These are phyloP conservation scores for Hypomontagnella submonticulosa DNA, from an alignment of 495 filamentous ascomycete species.

Conservation along the genomic window DNA sequence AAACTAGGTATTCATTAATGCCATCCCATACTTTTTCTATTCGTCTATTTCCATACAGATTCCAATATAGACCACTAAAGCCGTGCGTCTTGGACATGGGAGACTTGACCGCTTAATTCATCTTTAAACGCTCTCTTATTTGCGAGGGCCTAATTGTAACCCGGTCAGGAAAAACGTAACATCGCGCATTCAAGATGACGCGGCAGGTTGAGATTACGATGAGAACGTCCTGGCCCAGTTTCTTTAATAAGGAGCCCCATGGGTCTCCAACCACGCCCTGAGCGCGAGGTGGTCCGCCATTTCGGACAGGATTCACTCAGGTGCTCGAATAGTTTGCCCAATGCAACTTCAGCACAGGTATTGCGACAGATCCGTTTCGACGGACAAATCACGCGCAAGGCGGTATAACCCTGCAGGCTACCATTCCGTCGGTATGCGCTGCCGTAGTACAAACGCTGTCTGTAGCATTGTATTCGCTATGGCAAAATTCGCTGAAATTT, in stretches of 20 bases:
- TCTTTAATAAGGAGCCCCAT: background rate
- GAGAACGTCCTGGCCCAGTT: conserved; percentile 12
- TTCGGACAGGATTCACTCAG: background rate
- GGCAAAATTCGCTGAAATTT: background rate
- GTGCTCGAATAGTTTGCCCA: conserved; percentile 2
- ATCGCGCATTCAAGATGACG: conserved; percentile 34
- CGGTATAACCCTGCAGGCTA: conserved; percentile 1
- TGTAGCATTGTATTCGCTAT: background rate
- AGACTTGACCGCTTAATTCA: conserved; percentile 8
- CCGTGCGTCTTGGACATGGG: conserved; percentile 2
- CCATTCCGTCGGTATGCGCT: conserved; percentile 18
- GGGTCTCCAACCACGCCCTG: background rate
- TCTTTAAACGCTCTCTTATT: background rate
- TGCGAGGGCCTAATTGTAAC: conserved; percentile 22
- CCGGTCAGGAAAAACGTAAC: conserved; percentile 20
- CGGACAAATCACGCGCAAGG: conserved; percentile 12
- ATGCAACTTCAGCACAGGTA: conserved; percentile 8
- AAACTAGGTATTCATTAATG: background rate
- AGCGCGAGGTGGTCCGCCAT: conserved; percentile 3
- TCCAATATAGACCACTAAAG: background rate
- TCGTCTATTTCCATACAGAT: too few relatives aligned
- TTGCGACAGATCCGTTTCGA: conserved; percentile 3
- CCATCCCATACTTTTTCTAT: too few relatives aligned
- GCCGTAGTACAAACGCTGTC: background rate
- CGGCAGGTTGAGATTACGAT: conserved; percentile 24